Conservation (phyloP, 1,284 basidiomycete genomes). For the Cystobasidiaceae sp. region DNA sequence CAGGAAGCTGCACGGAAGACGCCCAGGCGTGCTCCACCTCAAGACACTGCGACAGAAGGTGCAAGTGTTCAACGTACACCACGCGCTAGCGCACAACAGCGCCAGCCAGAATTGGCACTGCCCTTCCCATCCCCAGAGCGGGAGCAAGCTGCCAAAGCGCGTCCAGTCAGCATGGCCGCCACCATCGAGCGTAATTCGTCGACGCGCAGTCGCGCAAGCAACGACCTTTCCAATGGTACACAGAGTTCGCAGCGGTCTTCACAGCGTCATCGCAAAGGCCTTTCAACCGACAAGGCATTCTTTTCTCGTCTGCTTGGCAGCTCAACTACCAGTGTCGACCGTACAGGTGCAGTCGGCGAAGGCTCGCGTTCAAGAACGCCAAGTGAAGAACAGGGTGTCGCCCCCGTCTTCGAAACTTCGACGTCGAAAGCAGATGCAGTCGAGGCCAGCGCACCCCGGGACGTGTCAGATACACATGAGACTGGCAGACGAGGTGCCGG, state of each 20-base stretch:
- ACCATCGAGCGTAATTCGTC: conserved; percentile 20
- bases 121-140: conserved; percentile 21
- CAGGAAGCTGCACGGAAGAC: background rate
- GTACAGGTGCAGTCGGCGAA: conserved; percentile 18
- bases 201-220: conserved; percentile 27
- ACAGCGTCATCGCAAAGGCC: conserved; percentile 56
- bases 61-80: conserved; percentile 2
- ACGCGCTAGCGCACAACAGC: conserved; percentile 2
- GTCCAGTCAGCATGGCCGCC: conserved; percentile 12
- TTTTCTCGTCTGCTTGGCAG: conserved; percentile 59
- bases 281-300: conserved; percentile 70
- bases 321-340: conserved; percentile 36
- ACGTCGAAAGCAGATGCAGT: too few species aligned
- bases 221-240: too few species aligned
- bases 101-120: background rate
- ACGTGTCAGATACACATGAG: too few species aligned
- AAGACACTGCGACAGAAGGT: background rate
- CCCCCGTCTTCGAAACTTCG: background rate
- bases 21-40: background rate
- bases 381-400: background rate
- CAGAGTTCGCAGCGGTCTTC: conserved; percentile 34
- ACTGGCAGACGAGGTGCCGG: conserved; percentile 44
- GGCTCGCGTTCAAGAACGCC: conserved; percentile 16
- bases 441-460: too few species aligned
- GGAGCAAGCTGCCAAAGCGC: background rate